A percentile compares a stretch with the other conserved stretches of the same genome.
These are phyloP conservation scores for Phytopythium aichiense DNA, from an alignment of 352 stramenopile genomes.

Conservation along the genomic window DNA sequence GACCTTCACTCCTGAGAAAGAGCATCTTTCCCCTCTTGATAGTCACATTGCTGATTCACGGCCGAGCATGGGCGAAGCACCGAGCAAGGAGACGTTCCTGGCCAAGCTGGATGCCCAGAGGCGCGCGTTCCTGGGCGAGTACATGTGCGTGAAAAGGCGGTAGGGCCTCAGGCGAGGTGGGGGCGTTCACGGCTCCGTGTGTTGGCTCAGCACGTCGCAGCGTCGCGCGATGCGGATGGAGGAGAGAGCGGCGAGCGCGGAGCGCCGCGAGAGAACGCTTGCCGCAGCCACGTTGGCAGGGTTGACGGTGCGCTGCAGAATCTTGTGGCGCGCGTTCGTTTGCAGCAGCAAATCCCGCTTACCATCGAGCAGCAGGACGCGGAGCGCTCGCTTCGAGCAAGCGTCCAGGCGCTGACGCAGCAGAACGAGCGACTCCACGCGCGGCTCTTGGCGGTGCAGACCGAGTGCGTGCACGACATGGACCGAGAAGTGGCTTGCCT, in stretches of 20 bases:
- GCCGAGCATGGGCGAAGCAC: background rate
- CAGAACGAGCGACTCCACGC: constrained; percentile 26
- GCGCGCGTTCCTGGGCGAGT: constrained; percentile 15
- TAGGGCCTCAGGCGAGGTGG: too few relatives aligned
- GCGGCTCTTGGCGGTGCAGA: constrained; percentile 8
- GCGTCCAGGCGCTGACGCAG: constrained; percentile 11
- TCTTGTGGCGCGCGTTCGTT: background rate
- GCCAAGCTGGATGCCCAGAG: constrained; percentile 18
- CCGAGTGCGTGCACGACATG: constrained; percentile 11
- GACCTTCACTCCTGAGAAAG: constrained; percentile 12
- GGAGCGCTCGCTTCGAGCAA: constrained; percentile 7
- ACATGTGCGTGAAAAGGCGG: constrained; percentile 14
- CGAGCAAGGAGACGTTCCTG: constrained; percentile 19
- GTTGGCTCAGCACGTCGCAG: background rate
- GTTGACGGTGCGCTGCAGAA: background rate
- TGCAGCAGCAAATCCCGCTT: background rate
- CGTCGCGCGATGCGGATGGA: constrained; percentile 10
- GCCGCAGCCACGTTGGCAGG: background rate
- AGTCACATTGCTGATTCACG: background rate
- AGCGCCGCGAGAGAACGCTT: constrained; percentile 7
- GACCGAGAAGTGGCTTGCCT: background rate
- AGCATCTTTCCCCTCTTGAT: background rate
- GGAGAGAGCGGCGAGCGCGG: constrained; percentile 11
- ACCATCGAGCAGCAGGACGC: background rate
- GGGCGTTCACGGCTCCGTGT: background rate